Evolutionary conservation across 257 asterid species (phyloP).

Genomic region (Solanum piurae): DNA sequence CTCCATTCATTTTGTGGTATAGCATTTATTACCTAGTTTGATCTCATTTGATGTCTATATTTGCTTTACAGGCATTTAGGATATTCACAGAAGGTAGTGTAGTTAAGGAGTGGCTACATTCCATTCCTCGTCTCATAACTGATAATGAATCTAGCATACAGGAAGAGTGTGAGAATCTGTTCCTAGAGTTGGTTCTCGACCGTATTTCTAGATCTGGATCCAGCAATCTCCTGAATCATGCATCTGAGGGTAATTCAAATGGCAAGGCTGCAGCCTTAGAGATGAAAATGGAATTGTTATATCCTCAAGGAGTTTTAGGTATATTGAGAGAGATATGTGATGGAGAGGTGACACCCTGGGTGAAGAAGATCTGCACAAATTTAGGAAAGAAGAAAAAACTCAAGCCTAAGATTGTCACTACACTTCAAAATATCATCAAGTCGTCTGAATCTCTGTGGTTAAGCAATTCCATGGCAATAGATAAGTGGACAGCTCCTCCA

Average conservation of each 20-base stretch:
- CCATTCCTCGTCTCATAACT: conserved; percentile 61
- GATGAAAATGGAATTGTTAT: conserved; percentile 19
- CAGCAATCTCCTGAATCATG: conserved; percentile 10
- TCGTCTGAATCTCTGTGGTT: conserved; percentile 65
- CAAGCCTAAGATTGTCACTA: conserved; percentile 39
- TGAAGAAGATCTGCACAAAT: conserved; percentile 77
- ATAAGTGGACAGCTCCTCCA: conserved; percentile 91
- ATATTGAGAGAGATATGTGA: conserved; percentile 60
- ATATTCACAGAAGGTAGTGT: conserved; percentile 35
- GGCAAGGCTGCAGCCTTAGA: conserved; percentile 13
- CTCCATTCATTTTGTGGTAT: neutral
- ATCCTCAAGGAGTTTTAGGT: conserved; percentile 35
- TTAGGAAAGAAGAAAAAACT: conserved; percentile 81
- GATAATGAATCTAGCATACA: conserved; percentile 94
- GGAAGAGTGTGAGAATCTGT: conserved; percentile 88
- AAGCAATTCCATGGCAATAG: conserved; percentile 40
- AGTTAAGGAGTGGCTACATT: conserved; percentile 83
- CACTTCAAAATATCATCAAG: conserved; percentile 68
- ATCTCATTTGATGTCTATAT: neutral
- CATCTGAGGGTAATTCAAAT: conserved; percentile 15
- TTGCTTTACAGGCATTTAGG: conserved; percentile 61
- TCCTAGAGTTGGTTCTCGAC: conserved; percentile 70
- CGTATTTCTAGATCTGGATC: conserved; percentile 48
- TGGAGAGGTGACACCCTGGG: conserved; percentile 88
- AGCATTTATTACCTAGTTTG: neutral